Evolutionary conservation across 2,329 filamentous ascomycete genomes (phyloP), one percentile per base, ranked within the genome.

Genomic region (Emmonsiellopsis sp.): DNA sequence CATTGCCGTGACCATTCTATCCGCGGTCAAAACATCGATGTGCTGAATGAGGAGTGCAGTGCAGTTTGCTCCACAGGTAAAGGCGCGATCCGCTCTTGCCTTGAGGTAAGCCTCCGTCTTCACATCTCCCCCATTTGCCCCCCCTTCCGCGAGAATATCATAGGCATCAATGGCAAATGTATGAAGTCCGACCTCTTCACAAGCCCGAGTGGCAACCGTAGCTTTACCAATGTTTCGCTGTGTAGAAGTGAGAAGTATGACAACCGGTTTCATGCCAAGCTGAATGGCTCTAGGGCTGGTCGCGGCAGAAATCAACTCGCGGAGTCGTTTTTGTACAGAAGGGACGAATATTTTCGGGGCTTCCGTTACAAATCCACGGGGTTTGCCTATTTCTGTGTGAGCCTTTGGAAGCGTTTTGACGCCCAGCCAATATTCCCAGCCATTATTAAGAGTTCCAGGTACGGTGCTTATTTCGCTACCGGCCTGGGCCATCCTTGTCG

Each of bases 221-320:
- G 87, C 78, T 68, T 98, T 98, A 49, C 93, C 93, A 60, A 97
- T 95, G 56, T 88, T 88, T 44, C 93, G 83, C 69, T 98, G 93
- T 2, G 89, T 94, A 1, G 93, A 97, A 1, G 88, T 87, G 6
- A 98, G 75, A 2, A 98, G 77, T 37, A 98, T 86, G 1, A 91
- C 89, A 13, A 96, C 79, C 0, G 93, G 88, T 2, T 92, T 90
- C 72, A 97, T 85, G 43, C 87, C 86, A 2, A 97, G 76, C 62
- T 92, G 87, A 44, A 95, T 84, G 1, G 93, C 92, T 53, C 90
- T 81, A 53, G 86, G 83, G 63, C 90, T 96, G 1, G 90, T 95
- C 1, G 92, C 88, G 2, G 92, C 91, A 8, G 88, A 84, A 58
- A 97, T 84, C 7, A 98, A 73, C 62, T 96, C 89, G 43, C 90